These are phyloP conservation scores for Trypanosoma grayi DNA, from an alignment of 208 protist genomes.

Conservation along the genomic window DNA sequence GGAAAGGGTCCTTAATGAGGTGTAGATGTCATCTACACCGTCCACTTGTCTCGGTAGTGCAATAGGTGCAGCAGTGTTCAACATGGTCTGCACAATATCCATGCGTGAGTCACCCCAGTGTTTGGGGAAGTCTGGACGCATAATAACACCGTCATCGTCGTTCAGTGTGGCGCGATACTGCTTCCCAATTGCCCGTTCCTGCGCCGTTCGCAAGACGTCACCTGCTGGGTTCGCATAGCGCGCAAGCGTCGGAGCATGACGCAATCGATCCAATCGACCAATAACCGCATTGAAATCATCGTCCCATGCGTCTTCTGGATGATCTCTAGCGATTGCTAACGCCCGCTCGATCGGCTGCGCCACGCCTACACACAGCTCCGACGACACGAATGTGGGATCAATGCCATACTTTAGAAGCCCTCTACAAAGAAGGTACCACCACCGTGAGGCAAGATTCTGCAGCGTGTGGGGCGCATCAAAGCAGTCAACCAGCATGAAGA, in stretches of 20 bases:
- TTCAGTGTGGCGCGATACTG: conserved; percentile 42
- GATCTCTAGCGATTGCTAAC: conserved; percentile 41
- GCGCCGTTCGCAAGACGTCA: conserved; percentile 55
- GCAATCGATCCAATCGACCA: conserved; percentile 57
- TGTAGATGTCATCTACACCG: conserved; percentile 47
- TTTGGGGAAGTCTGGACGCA: conserved; percentile 66
- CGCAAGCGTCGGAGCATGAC: not conserved
- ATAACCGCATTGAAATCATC: conserved; percentile 55
- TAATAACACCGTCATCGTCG: conserved; percentile 79
- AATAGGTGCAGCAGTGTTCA: conserved; percentile 75
- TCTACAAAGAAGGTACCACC: conserved; percentile 37
- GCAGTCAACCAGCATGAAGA: conserved; percentile 28
- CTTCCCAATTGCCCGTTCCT: conserved; percentile 52
- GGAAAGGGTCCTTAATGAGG: conserved; percentile 44
- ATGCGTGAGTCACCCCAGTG: conserved; percentile 71
- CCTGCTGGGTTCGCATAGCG: conserved; percentile 28
- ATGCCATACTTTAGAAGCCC: conserved; percentile 38
- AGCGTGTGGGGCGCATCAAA: conserved; percentile 25
- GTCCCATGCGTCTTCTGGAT: conserved; percentile 36
- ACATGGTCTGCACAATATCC: conserved; percentile 63
- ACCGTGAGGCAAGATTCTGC: conserved; percentile 6
- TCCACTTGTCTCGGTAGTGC: conserved; percentile 46
- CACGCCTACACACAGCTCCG: conserved; percentile 43
- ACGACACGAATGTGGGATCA: conserved; percentile 29
- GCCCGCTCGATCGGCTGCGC: conserved; percentile 58